Conservation (phyloP, 495 filamentous ascomycete species). For the Articulospora tetracladia region DNA sequence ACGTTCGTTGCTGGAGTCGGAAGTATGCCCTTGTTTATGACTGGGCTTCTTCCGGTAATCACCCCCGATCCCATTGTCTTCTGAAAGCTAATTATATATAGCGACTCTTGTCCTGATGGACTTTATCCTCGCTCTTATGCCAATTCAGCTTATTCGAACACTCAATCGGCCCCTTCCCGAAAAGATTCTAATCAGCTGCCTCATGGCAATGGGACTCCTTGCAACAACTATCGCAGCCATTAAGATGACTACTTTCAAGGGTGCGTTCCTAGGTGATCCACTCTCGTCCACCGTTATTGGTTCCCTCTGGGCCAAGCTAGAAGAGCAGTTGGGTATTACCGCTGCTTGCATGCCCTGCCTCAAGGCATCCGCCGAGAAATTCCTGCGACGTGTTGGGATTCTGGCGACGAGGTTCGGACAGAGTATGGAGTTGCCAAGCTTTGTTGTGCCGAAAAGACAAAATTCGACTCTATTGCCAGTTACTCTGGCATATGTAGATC, state of each 20-base stretch:
- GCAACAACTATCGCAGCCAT: background rate
- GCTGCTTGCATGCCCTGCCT: slow-evolving; percentile 7
- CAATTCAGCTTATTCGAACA: slow-evolving; percentile 11
- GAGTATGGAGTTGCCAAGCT: too few relatives aligned
- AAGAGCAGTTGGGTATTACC: slow-evolving; percentile 7
- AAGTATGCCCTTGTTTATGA: too few relatives aligned
- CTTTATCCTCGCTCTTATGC: slow-evolving; percentile 6
- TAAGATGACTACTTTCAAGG: slow-evolving; percentile 1
- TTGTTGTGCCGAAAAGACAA: too few relatives aligned
- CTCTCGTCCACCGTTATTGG: background rate
- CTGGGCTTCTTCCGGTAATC: too few relatives aligned
- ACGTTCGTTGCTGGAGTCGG: too few relatives aligned
- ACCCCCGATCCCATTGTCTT: too few relatives aligned
- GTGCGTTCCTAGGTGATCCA: background rate
- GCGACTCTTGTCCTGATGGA: slow-evolving; percentile 2
- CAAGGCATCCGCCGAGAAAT: slow-evolving; percentile 4
- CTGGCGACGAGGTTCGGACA: background rate
- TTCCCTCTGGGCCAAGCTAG: background rate
- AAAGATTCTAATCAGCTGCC: background rate
- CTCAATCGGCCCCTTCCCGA: background rate
- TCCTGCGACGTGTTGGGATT: background rate
- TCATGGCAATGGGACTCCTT: slow-evolving; percentile 11
- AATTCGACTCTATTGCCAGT: too few relatives aligned
- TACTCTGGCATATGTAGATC: too few relatives aligned
- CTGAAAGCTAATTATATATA: too few relatives aligned